Evolutionary conservation across 805 yeast species (phyloP), one percentile per base, ranked within the genome.

Genomic region (Yamadazyma sp.): DNA sequence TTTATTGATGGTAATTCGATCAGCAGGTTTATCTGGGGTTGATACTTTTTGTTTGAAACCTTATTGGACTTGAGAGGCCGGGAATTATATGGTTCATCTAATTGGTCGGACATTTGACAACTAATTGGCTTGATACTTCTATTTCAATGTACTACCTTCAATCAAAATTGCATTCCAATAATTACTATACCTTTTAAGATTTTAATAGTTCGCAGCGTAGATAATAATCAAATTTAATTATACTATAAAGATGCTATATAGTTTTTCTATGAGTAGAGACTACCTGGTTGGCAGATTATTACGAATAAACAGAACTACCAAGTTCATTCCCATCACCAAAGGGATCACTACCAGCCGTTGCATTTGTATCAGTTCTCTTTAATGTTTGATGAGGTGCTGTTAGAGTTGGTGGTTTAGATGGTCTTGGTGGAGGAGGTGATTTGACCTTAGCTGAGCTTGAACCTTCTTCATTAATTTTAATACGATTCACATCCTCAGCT

Each of bases 261-360:
- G 10, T 22, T 22, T 11, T 22, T 22, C 23, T 11, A 22, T n/a
- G n/a, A n/a, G n/a, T n/a, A n/a, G n/a, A n/a, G n/a, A n/a, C n/a
- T n/a, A n/a, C n/a, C n/a, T n/a, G n/a, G n/a, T n/a, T n/a, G n/a
- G n/a, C n/a, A n/a, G n/a, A n/a, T 22, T 9, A 22, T 22, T 25
- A 25, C 8, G 15, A 25, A 13, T 25, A 25, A n/a, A 12, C 11
- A 7, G 27, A 25, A 7, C 9, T 14, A 8, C 33, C 21, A 12
- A 53, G 47, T 17, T 46, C 62, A 38, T 59, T 45, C 5, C 48
- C 44, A 36, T 64, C 69, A 4, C 70, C 70, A 50, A 65, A 65
- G 1, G 71, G 71, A 47, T 65, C 66, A 30, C 60, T 61, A 0
- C 38, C 49, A 3, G 52, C 45, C 20, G 64, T 55, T 9, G 44